Percentiles rank a stretch among this genome's conserved stretches.
These are phyloP conservation scores for Fraxinus albicans DNA, from an alignment of 305 asterid species.

Conservation along the genomic window DNA sequence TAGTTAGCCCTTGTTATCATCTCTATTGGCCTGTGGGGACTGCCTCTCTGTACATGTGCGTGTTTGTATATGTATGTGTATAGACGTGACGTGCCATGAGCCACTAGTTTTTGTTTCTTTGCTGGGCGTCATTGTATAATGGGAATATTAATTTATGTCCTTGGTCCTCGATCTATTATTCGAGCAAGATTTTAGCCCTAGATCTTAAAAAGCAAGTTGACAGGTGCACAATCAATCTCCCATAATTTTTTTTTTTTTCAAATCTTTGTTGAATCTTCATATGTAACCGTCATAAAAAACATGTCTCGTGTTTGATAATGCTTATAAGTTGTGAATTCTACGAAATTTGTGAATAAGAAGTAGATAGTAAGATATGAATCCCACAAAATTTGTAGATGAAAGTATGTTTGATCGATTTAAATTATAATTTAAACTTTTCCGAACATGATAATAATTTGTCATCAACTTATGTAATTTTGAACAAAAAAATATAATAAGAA, in stretches of 20 bases:
- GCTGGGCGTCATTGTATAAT: not conserved
- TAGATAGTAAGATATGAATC: not conserved
- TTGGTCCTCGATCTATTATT: not conserved
- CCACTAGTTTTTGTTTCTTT: not conserved
- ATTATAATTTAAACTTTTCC: not conserved
- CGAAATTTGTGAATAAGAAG: too few relatives aligned
- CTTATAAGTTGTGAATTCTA: not conserved
- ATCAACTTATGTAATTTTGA: not conserved
- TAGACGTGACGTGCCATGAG: not conserved
- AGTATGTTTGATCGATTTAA: too few relatives aligned
- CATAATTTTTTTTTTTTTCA: too few relatives aligned
- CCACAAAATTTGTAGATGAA: not conserved
- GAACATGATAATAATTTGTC: not conserved
- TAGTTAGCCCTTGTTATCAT: too few relatives aligned
- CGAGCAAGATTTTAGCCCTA: not conserved
- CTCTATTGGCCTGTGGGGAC: too few relatives aligned
- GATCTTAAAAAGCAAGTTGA: not conserved
- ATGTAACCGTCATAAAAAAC: not conserved
- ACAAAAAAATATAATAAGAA: not conserved
- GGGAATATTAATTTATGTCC: not conserved
- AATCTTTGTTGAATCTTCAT: not conserved
- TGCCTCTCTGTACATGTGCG: not conserved
- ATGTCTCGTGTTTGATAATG: not conserved
- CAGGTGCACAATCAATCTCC: not conserved
- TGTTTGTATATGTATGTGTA: not conserved